Evolutionary conservation across 225 moss, liverwort and hornwort species (phyloP), one percentile per base, ranked within the genome.

Genomic region (Bryum argenteum): DNA sequence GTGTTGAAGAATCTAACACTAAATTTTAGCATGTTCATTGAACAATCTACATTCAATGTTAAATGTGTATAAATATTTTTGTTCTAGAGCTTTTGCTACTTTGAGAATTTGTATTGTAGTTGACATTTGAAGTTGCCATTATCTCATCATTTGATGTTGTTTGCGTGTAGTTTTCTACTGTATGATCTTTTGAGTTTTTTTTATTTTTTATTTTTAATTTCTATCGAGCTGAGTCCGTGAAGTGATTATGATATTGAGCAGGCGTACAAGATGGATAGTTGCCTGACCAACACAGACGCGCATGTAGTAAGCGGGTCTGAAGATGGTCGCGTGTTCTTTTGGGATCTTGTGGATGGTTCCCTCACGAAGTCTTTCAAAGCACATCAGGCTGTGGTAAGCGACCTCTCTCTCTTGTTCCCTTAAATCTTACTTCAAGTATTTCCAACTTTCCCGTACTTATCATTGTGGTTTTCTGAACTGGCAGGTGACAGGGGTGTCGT

Each of bases 211-310:
- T n/a, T n/a, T n/a, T n/a, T n/a, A n/a, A n/a, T 24, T 18, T 65
- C 33, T 33, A 4, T 33, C 7, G 2, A 17, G 54, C 54, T 83
- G 61, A 83, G 50, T 70, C 28, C 21, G 18, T 62, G 62, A 45
- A 14, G 18, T 62, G 54, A 40, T 19, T 65, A 70, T 83, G 65
- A 61, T 70, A 61, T 57, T 28, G 60, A 63, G 43, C 94, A 98
- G 97, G 88, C 94, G 39, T 94, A 77, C 77, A 98, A 98, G 78
- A 98, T 94, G 97, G 94, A 98, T 69, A 94, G 94, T 77, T 98
- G 97, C 85, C 81, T 98, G 50, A 94, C 94, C 58, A 94, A 87
- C 54, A 89, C 92, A 38, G 97, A 98, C 57, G 90, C 94, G 9
- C 88, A 98, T 75, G 75, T 98, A 78, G 91, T 94, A 45, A 88